Evolutionary conservation across 2,329 filamentous ascomycete genomes (phyloP).

Genomic region (Tympanopsis confertula): DNA sequence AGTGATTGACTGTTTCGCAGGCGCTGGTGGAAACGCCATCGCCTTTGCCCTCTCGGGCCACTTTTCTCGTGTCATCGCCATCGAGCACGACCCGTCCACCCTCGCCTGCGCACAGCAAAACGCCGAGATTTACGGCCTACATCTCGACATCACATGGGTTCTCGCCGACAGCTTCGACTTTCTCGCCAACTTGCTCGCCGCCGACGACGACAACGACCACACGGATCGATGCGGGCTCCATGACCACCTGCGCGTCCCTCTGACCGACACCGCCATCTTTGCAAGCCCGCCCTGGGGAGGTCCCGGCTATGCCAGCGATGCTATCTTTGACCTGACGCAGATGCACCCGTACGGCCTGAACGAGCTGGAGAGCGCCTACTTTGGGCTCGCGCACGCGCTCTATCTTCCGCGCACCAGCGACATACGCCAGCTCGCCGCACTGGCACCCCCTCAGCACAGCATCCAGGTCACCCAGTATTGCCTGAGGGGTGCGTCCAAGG

Average conservation of each 20-base stretch:
- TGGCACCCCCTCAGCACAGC: conserved; percentile 36
- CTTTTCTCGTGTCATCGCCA: conserved; percentile 76
- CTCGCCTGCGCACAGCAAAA: conserved; percentile 90
- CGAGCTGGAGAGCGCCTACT: conserved; percentile 51
- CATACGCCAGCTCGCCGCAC: conserved; percentile 61
- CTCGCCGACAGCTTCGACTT: conserved; percentile 76
- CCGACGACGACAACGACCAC: conserved; percentile 16
- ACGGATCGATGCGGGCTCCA: background rate
- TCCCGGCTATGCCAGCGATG: conserved; percentile 47
- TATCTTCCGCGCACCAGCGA: conserved; percentile 85
- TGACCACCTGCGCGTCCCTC: conserved; percentile 3
- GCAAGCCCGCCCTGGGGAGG: conserved; percentile 67
- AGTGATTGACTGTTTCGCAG: conserved; percentile 80
- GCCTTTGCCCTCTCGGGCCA: conserved; percentile 74
- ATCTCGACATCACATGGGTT: conserved; percentile 71
- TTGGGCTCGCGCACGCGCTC: conserved; percentile 50
- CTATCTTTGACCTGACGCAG: conserved; percentile 69
- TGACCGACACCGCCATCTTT: conserved; percentile 39
- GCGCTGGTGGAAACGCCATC: conserved; percentile 86
- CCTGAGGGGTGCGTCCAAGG: conserved; percentile 80
- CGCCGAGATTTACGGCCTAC: conserved; percentile 71
- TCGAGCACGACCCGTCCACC: conserved; percentile 72
- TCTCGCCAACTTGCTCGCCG: conserved; percentile 38
- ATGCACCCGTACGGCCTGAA: conserved; percentile 80
- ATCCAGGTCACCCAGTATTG: conserved; percentile 81